These are phyloP conservation scores for Kwoniella newhampshirensis DNA, from an alignment of 768 basidiomycete species.

Conservation along the genomic window DNA sequence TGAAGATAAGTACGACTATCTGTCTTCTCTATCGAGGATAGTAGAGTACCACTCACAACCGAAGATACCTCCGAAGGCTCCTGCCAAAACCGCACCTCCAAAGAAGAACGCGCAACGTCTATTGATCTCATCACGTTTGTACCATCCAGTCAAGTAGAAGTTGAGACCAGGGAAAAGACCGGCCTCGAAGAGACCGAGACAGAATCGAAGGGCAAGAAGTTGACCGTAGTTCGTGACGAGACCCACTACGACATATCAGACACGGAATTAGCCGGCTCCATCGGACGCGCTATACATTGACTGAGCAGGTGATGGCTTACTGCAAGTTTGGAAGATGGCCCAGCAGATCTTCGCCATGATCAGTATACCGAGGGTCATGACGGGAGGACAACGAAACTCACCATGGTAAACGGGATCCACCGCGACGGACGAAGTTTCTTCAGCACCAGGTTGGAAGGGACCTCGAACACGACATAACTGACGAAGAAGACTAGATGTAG, in stretches of 20 bases:
- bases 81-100: conserved; percentile 49
- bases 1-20: too few species aligned
- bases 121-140: conserved; percentile 46
- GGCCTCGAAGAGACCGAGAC: conserved; percentile 47
- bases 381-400: conserved; percentile 25
- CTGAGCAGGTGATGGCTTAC: conserved; percentile 18
- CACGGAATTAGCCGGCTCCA: not conserved
- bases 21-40: not conserved
- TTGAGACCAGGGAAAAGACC: conserved; percentile 46
- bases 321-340: conserved; percentile 49
- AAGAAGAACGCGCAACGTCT: conserved; percentile 50
- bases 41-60: conserved; percentile 35
- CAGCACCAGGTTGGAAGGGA: conserved; percentile 48
- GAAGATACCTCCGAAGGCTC: conserved; percentile 53
- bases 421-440: conserved; percentile 47
- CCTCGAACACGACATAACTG: conserved; percentile 50
- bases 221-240: conserved; percentile 47
- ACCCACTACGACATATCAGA: conserved; percentile 36
- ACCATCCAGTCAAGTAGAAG: conserved; percentile 51
- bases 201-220: conserved; percentile 48
- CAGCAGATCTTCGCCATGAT: conserved; percentile 31
- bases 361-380: not conserved
- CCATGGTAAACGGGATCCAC: conserved; percentile 51
- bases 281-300: not conserved
- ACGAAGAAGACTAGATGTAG: conserved; percentile 47